These are phyloP conservation scores for Anastatica hierochuntica DNA, from an alignment of 345 rosid species.

Conservation along the genomic window DNA sequence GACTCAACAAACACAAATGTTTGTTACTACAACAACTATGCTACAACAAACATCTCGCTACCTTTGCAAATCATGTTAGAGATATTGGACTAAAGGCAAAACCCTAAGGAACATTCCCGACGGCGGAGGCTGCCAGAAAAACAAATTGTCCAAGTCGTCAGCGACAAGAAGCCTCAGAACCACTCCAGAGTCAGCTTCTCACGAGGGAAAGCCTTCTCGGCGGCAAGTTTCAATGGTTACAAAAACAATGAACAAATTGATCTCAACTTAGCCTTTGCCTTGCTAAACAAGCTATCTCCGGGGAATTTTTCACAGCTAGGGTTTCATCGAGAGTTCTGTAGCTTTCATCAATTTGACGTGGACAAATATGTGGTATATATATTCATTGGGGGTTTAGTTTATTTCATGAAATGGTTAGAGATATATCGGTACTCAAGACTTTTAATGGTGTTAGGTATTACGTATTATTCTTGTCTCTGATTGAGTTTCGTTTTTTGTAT, in stretches of 20 bases:
- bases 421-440: too few species aligned
- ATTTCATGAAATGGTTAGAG: too few species aligned
- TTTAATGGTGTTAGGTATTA: too few species aligned
- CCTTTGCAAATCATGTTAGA: conserved; percentile 70
- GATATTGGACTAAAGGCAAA: conserved; percentile 88
- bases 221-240: conserved; percentile 18
- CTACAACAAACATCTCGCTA: conserved; percentile 78
- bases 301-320: too few species aligned
- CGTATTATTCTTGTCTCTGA: too few species aligned
- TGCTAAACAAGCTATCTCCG: conserved; percentile 51
- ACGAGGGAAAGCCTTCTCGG: conserved; percentile 27
- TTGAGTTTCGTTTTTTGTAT: too few species aligned
- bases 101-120: conserved; percentile 61
- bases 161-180: conserved; percentile 29
- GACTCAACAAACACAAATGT: conserved; percentile 73
- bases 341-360: too few species aligned
- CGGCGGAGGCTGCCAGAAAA: conserved; percentile 66
- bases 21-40: conserved; percentile 82
- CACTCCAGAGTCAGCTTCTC: conserved; percentile 9
- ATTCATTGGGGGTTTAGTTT: too few species aligned
- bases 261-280: conserved; percentile 56
- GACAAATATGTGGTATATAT: too few species aligned
- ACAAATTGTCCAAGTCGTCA: conserved; percentile 45
- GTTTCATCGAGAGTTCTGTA: too few species aligned
- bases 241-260: conserved; percentile 39